A percentile compares a stretch with the other conserved stretches of the same genome.
phyloP scores from a whole-genome alignment of 371 early-diverging fungal species.

The Saksenaea oblongispora region DNA sequence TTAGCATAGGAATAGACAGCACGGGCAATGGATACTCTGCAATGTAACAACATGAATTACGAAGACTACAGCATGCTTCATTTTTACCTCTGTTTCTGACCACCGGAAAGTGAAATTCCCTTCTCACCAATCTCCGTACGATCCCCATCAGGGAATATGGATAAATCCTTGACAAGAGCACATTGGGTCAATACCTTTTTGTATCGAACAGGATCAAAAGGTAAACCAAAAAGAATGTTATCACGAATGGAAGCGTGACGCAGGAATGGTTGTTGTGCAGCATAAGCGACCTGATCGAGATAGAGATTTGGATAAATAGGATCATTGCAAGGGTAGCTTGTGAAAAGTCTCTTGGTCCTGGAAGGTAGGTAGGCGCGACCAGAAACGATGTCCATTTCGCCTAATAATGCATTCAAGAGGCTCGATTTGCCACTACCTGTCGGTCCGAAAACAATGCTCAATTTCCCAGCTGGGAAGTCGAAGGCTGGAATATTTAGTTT shows the following conservation, averaged over 20 bases:
- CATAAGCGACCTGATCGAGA: slow-evolving; percentile 68
- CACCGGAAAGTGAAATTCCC: slow-evolving; percentile 67
- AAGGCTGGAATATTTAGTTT: slow-evolving; percentile 40
- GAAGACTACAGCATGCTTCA: not conserved
- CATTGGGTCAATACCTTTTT: slow-evolving; percentile 63
- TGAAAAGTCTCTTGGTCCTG: slow-evolving; percentile 4
- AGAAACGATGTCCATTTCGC: slow-evolving; percentile 49
- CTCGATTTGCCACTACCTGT: slow-evolving; percentile 72
- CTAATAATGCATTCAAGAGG: slow-evolving; percentile 65
- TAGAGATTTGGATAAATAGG: slow-evolving; percentile 39
- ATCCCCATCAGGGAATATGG: slow-evolving; percentile 78
- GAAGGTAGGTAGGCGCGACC: slow-evolving; percentile 49
- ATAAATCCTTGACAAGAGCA: slow-evolving; percentile 74
- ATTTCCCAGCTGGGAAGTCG: slow-evolving; percentile 56
- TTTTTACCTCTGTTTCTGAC: slow-evolving; percentile 63
- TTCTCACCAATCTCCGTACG: slow-evolving; percentile 87
- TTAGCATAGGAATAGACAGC: slow-evolving; percentile 74
- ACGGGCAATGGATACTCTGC: slow-evolving; percentile 67
- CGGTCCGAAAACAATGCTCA: slow-evolving; percentile 62
- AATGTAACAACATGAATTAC: not conserved
- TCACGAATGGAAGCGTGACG: slow-evolving; percentile 80
- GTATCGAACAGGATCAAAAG: slow-evolving; percentile 66
- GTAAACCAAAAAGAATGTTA: slow-evolving; percentile 84
- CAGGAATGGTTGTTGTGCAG: slow-evolving; percentile 82
- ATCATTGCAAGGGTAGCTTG: slow-evolving; percentile 26